Percentiles rank a stretch among this genome's conserved stretches.
Conservation (phyloP, 2,329 filamentous ascomycete genomes). For the Coleophoma crateriformis region DNA sequence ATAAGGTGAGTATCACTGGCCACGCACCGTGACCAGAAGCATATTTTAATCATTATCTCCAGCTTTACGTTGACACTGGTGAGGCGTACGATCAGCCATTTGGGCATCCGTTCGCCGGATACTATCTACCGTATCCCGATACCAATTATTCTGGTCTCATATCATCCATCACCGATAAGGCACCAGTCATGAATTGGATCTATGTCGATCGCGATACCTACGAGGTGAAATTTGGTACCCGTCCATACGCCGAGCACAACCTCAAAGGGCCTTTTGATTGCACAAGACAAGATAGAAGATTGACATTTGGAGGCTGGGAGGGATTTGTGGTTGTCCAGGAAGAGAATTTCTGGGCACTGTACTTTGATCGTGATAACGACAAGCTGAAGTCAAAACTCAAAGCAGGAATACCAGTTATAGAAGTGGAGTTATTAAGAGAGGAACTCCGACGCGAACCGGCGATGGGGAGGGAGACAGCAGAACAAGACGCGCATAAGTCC, state of each 20-base stretch:
- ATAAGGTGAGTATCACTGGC: constrained; percentile 28
- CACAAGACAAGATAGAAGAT: constrained; percentile 43
- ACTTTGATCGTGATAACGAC: constrained; percentile 44
- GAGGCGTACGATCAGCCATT: constrained; percentile 36
- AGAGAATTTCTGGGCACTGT: constrained; percentile 46
- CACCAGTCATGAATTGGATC: constrained; percentile 62
- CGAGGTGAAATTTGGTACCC: constrained; percentile 58
- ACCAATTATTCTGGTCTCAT: constrained; percentile 40
- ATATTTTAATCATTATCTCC: neutral
- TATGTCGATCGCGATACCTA: constrained; percentile 55
- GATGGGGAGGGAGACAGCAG: neutral
- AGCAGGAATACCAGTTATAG: neutral
- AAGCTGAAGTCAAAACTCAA: constrained; percentile 22
- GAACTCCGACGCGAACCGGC: neutral
- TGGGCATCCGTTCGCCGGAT: constrained; percentile 45
- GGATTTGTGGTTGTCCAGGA: constrained; percentile 51
- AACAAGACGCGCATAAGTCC: neutral
- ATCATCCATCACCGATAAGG: constrained; percentile 42
- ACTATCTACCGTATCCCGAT: constrained; percentile 51
- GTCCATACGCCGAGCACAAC: constrained; percentile 66
- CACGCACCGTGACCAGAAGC: no score
- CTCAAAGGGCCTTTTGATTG: constrained; percentile 69
- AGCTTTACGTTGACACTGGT: constrained; percentile 42
- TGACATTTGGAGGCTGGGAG: constrained; percentile 61
- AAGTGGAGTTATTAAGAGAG: neutral